Percentiles rank a stretch among this genome's conserved stretches.
Conservation (phyloP, 768 basidiomycete genomes). For the Rhizopogon roseolus region DNA sequence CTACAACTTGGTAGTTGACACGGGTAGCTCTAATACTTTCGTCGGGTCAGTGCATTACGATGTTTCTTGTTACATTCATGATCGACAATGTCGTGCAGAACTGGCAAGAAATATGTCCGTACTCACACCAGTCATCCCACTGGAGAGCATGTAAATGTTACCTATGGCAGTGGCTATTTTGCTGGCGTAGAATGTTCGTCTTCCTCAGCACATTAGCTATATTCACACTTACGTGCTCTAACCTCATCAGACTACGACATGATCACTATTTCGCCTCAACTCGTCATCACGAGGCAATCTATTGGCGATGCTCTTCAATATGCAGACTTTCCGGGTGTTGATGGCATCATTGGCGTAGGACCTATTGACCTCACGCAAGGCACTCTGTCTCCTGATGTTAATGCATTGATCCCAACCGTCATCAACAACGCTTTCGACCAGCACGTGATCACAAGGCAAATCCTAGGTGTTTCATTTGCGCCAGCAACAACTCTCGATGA, state of each 20-base stretch:
- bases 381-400: background rate
- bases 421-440: slow-evolving; percentile 21
- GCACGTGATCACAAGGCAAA: slow-evolving; percentile 9
- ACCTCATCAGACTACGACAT: slow-evolving; percentile 17
- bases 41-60: slow-evolving; percentile 12
- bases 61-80: background rate
- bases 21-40: slow-evolving; percentile 28
- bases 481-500: slow-evolving; percentile 13
- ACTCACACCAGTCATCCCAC: slow-evolving; percentile 21
- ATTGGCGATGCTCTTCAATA: slow-evolving; percentile 20
- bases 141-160: slow-evolving; percentile 11
- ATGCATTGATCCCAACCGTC: slow-evolving; percentile 17
- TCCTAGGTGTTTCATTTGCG: slow-evolving; percentile 18
- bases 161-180: slow-evolving; percentile 11
- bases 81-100: slow-evolving; percentile 7
- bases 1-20: slow-evolving; percentile 26
- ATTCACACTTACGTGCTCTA: background rate
- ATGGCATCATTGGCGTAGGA: slow-evolving; percentile 24
- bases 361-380: slow-evolving; percentile 15
- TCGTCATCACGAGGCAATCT: slow-evolving; percentile 23
- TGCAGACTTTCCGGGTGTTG: slow-evolving; percentile 13
- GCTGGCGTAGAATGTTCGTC: slow-evolving; percentile 31
- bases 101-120: slow-evolving; percentile 13
- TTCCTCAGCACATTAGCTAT: background rate
- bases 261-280: slow-evolving; percentile 16